These are phyloP conservation scores for Scedosporium minutisporum DNA, from an alignment of 2,329 filamentous ascomycete genomes.

Conservation along the genomic window DNA sequence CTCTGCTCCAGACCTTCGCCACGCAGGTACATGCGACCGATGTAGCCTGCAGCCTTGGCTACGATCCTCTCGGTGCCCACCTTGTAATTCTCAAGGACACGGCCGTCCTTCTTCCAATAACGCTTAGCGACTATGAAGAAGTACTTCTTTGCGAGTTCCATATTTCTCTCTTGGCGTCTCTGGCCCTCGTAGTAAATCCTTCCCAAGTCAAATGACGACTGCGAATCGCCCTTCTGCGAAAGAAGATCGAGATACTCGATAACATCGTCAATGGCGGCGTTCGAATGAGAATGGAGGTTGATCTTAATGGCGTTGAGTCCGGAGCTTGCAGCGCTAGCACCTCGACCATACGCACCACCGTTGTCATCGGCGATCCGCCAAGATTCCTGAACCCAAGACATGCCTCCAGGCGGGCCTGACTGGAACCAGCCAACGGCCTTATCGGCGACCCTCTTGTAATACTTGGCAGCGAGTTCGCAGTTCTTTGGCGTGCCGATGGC, in stretches of 20 bases:
- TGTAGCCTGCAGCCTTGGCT: constrained; percentile 73
- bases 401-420: constrained; percentile 82
- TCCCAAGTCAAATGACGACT: constrained; percentile 77
- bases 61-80: constrained; percentile 67
- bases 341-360: constrained; percentile 90
- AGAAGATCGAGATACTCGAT: constrained; percentile 89
- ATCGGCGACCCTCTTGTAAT: constrained; percentile 89
- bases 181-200: constrained; percentile 84
- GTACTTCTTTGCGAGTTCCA: constrained; percentile 65
- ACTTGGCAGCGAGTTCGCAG: constrained; percentile 75
- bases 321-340: constrained; percentile 81
- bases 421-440: constrained; percentile 84
- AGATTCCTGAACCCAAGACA: constrained; percentile 64
- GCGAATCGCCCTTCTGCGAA: constrained; percentile 80
- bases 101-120: constrained; percentile 77
- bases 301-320: constrained; percentile 71
- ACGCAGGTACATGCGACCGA: constrained; percentile 81
- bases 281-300: constrained; percentile 65
- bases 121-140: constrained; percentile 70
- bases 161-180: constrained; percentile 61
- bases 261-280: constrained; percentile 84
- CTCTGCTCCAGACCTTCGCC: constrained; percentile 78
- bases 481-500: constrained; percentile 79
- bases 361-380: constrained; percentile 83
- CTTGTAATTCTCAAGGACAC: constrained; percentile 58